Percentiles rank a stretch among this genome's conserved stretches.
These are phyloP conservation scores for Galerina marginata DNA, from an alignment of 768 basidiomycete genomes.

Conservation along the genomic window DNA sequence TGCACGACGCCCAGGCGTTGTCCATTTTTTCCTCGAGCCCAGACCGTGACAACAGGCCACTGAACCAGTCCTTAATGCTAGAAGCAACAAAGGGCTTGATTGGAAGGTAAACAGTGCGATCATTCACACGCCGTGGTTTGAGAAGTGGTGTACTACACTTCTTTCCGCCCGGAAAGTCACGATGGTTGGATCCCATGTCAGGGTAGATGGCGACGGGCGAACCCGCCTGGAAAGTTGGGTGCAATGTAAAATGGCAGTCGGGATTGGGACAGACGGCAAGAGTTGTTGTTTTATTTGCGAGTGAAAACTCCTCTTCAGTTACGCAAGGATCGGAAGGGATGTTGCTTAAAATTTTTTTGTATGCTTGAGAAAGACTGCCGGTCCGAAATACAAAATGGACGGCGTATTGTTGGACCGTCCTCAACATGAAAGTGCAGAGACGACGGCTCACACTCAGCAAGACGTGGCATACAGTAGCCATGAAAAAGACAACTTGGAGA, in stretches of 20 bases:
- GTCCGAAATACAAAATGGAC: constrained; percentile 3
- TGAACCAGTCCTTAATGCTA: constrained; percentile 31
- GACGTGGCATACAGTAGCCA: constrained; percentile 9
- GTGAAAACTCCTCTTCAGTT: neutral
- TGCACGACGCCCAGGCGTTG: constrained; percentile 3
- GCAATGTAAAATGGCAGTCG: constrained; percentile 16
- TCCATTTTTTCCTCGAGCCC: constrained; percentile 35
- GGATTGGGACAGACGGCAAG: constrained; percentile 20
- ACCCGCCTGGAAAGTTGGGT: constrained; percentile 8
- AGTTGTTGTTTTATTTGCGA: constrained; percentile 14
- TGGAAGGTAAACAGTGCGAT: constrained; percentile 6
- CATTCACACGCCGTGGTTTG: neutral
- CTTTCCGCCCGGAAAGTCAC: constrained; percentile 4
- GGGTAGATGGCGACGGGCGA: constrained; percentile 17
- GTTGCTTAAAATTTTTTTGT: neutral
- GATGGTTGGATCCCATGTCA: constrained; percentile 6
- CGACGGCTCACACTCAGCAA: neutral
- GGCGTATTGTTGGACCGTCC: constrained; percentile 10
- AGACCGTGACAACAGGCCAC: constrained; percentile 23
- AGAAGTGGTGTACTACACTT: constrained; percentile 13
- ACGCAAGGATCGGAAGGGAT: neutral
- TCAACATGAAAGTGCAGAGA: constrained; percentile 9
- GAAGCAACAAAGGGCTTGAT: constrained; percentile 25
- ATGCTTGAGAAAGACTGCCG: neutral
- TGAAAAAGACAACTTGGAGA: constrained; percentile 13